Percentiles rank a stretch among this genome's conserved stretches.
Evolutionary conservation across 2,329 filamentous ascomycete genomes (phyloP).

Genomic region (Colletotrichum limetticola): DNA sequence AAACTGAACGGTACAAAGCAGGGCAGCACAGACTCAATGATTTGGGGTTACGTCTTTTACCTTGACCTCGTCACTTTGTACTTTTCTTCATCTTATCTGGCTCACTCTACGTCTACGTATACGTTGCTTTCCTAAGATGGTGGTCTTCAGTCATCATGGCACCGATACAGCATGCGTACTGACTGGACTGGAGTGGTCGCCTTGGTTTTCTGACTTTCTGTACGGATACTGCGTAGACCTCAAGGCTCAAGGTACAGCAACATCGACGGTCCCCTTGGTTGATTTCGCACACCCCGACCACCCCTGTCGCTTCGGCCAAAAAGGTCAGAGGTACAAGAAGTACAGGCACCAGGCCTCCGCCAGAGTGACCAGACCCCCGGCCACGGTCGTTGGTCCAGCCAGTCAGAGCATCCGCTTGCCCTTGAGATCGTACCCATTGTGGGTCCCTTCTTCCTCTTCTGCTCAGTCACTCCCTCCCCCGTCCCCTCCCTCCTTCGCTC

Average conservation of each 20-base stretch:
- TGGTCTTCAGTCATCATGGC: neutral
- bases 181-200: slow-evolving; percentile 14
- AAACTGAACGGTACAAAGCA: neutral
- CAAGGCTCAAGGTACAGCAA: neutral
- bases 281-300: slow-evolving; percentile 8
- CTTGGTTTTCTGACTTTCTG: neutral
- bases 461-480: slow-evolving; percentile 8
- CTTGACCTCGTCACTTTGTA: neutral
- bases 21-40: neutral
- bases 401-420: slow-evolving; percentile 29
- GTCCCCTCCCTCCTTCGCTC: slow-evolving; percentile 9
- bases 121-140: neutral
- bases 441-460: slow-evolving; percentile 29
- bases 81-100: neutral
- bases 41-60: neutral
- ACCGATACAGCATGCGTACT: neutral
- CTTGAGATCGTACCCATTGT: slow-evolving; percentile 25
- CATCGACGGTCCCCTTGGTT: slow-evolving; percentile 4
- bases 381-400: slow-evolving; percentile 16
- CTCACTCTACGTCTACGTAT: neutral
- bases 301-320: slow-evolving; percentile 18
- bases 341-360: slow-evolving; percentile 14
- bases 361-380: slow-evolving; percentile 14
- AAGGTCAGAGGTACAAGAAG: slow-evolving; percentile 22
- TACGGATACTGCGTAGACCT: too few species aligned